phyloP scores from a whole-genome alignment of 2,329 filamentous ascomycete genomes.

The Thermothelomyces thermophilus region DNA sequence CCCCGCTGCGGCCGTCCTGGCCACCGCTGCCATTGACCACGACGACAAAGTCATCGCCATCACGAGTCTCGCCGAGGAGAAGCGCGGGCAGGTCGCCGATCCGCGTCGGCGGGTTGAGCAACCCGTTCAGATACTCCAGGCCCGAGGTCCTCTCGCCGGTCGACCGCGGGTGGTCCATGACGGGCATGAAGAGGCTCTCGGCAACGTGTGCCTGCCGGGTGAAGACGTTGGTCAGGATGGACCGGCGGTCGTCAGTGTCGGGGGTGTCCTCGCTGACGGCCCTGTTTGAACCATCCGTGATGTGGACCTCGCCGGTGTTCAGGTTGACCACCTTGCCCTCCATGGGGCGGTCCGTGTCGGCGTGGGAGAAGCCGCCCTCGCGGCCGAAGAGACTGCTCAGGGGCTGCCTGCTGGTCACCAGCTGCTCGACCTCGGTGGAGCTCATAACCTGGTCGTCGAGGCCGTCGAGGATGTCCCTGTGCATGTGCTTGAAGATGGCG shows the following conservation, averaged over 20 bases:
- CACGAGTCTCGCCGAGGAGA: conserved; percentile 30
- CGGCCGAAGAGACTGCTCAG: conserved; percentile 69
- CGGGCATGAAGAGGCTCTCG: conserved; percentile 18
- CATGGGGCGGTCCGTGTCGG: conserved; percentile 52
- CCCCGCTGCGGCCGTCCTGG: conserved; percentile 9
- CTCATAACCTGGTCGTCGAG: conserved; percentile 73
- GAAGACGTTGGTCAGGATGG: conserved; percentile 52
- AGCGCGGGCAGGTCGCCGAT: conserved; percentile 39
- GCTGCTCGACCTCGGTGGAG: conserved; percentile 67
- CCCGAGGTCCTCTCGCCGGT: conserved; percentile 29
- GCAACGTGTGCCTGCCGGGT: conserved; percentile 12
- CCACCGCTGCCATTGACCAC: conserved; percentile 20
- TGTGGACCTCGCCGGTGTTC: conserved; percentile 56
- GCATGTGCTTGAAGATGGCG: conserved; percentile 81
- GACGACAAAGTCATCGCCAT: conserved; percentile 21
- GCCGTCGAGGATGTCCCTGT: conserved; percentile 72
- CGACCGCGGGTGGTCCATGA: conserved; percentile 21
- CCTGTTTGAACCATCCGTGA: conserved; percentile 51
- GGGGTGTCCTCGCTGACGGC: conserved; percentile 54
- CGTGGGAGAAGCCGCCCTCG: conserved; percentile 59
- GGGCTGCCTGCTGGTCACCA: conserved; percentile 68
- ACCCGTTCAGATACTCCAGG: conserved; percentile 37
- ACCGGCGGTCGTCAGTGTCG: conserved; percentile 55
- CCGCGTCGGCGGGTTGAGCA: conserved; percentile 41
- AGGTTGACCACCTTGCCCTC: conserved; percentile 61